Percentiles rank a stretch among this genome's conserved stretches.
phyloP scores from a whole-genome alignment of 75 land plant species.

The Picea sitchensis region DNA sequence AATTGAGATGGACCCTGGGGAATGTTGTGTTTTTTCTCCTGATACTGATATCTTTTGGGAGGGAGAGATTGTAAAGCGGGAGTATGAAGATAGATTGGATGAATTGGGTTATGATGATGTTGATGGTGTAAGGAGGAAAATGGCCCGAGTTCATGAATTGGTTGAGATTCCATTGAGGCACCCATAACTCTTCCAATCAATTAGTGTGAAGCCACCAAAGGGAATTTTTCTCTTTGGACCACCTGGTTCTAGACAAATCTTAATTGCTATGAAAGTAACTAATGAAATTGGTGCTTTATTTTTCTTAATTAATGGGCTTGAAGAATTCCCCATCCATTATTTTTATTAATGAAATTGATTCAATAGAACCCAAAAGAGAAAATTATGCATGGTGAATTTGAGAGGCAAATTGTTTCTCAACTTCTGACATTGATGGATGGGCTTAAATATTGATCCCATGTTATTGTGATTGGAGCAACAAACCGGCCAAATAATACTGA shows the following conservation, averaged over 20 bases:
- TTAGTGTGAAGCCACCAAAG: slow-evolving; percentile 81
- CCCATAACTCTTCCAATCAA: slow-evolving; percentile 75
- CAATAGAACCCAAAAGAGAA: slow-evolving; percentile 39
- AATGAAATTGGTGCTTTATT: slow-evolving; percentile 83
- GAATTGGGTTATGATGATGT: too few species aligned
- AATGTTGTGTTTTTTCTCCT: too few species aligned
- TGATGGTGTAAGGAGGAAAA: too few species aligned
- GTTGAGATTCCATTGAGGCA: too few species aligned
- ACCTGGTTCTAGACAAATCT: slow-evolving; percentile 78
- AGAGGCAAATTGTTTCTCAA: slow-evolving; percentile 30
- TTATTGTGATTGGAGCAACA: slow-evolving; percentile 40
- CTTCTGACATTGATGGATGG: slow-evolving; percentile 36
- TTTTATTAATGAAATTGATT: slow-evolving; percentile 76
- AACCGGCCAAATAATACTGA: slow-evolving; percentile 35
- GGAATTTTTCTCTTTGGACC: slow-evolving; percentile 78
- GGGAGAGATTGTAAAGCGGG: too few species aligned
- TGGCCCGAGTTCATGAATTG: too few species aligned
- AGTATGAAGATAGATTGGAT: too few species aligned
- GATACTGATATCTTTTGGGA: too few species aligned
- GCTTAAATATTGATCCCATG: slow-evolving; percentile 27
- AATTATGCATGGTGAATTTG: slow-evolving; percentile 35
- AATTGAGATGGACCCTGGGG: slow-evolving; percentile 69
- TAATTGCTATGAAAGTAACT: slow-evolving; percentile 74
- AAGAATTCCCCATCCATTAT: slow-evolving; percentile 81
- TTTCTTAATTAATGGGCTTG: slow-evolving; percentile 78